Base-by-base conservation (phyloP, 169 alveolate genomes). In the Plasmodium yoelii region DNA sequence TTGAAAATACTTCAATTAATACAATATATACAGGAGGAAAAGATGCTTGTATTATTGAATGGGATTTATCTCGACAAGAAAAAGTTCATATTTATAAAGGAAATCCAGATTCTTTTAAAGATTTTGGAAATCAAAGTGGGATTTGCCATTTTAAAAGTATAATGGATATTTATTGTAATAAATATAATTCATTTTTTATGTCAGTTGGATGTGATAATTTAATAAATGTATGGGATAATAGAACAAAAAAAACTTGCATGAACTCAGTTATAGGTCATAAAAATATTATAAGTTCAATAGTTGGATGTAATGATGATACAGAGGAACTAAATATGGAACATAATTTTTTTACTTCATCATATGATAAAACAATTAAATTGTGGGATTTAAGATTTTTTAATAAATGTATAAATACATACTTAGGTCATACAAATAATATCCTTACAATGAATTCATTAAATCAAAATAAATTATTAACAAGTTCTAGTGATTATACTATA, bases 351-450 rank as follows among this genome's bases (percentile, higher is more conserved):
- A 77, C 94, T 28, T 89, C 94, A 3, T 93, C 96, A 6, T 93
- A 93, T 71, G 96, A 93, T 87, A 86, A 88, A 61, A 69, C 94
- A 39, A 77, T 93, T 28, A 91, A 88, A 73, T 69, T 93, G 42
- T 93, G 96, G 96, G 94, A 93, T 49, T 55, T 93, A 57, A 26
- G 88, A 47, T 77, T 77, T 63, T 77, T 77, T 64, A 59, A 77
- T 55, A 77, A 77, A 77, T 77, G 88, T 39, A 34, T 77, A 51
- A 77, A 77, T 77, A 77, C 88, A 0, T 77, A 77, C 47, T 34
- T 77, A 68, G 88, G 88, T 47, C 88, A 77, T 51, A 77, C 88
- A 4, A 77, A 77, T 44, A 46, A 61, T 22, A 64, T 77, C 49
- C 47, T 77, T 26, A 63, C 55, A 44, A 77, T 77, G 88, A 77